Evolutionary conservation across 2,329 filamentous ascomycete species (phyloP), one percentile per base, ranked within the genome.

Genomic region (Pseudocercospora ulei): DNA sequence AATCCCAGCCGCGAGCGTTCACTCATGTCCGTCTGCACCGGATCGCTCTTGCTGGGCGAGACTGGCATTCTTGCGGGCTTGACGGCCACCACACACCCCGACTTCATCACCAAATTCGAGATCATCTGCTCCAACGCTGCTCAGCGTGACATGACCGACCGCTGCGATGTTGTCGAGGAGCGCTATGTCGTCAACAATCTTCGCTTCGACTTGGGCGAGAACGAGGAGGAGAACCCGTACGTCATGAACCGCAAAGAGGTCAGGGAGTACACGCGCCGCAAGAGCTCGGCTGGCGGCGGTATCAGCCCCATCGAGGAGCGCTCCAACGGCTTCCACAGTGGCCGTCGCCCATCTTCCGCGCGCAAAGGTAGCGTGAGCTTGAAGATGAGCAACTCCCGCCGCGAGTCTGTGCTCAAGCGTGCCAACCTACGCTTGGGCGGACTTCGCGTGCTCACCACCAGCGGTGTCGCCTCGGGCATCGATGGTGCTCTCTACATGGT

Each of bases 111-210:
- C 60, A 80, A 75, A 50, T 76, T 92, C 57, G 84, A 90, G 69
- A 86, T 78, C 54, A 65, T 86, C 51, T 86, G 81, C 69, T 82
- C 80, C 61, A 77, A 83, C 49, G 75, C 77, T 31, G 74, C 80
- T 29, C 74, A 75, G 41, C 71, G 76, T 47, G 76, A 82, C 60
- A 68, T 81, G 50, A 73, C 76, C 40, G 80, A 86, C 66, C 78
- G 82, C 57, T 85, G 82, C 54, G 82, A 90, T 56, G 80, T 90
- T 48, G 73, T 88, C 56, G 82, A 90, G 57, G 79, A 83, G 56
- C 74, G 83, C 56, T 92, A 90, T 59, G 83, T 92, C 12, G 84
- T 92, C 61, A 92, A 92, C 71, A 90, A 92, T 65, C 78, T 86
- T 43, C 80, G 84, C 52, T 92, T 88, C 61, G 83, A 90, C 54